phyloP scores from a whole-genome alignment of 495 filamentous ascomycete genomes.

The Penicillium bovifimosum region DNA sequence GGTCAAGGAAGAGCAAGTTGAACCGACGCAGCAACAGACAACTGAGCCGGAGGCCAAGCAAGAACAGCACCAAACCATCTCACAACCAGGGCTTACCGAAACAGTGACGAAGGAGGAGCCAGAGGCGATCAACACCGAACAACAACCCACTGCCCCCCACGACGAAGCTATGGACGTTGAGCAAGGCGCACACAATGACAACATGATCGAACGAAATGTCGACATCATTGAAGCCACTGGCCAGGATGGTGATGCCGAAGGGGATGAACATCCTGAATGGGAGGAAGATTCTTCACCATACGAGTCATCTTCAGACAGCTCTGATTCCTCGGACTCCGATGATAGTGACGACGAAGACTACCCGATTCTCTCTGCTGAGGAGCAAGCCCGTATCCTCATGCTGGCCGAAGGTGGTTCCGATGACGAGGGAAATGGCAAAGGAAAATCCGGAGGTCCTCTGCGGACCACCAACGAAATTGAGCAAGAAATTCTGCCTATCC shows the following conservation, averaged over 20 bases:
- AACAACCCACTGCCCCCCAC: not conserved
- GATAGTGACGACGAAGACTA: conserved; percentile 69
- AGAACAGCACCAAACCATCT: not conserved
- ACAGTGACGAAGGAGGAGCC: conserved; percentile 5
- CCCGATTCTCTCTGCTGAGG: conserved; percentile 65
- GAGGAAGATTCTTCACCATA: conserved; percentile 61
- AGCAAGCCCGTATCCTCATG: conserved; percentile 78
- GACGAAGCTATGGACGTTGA: conserved; percentile 35
- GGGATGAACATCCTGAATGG: conserved; percentile 66
- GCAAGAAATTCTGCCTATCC: conserved; percentile 64
- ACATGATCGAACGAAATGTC: conserved; percentile 8
- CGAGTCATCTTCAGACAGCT: conserved; percentile 50
- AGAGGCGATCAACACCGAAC: not conserved
- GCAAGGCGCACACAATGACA: conserved; percentile 8
- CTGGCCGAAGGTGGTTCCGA: conserved; percentile 62
- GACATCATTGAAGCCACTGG: conserved; percentile 1
- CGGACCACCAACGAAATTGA: conserved; percentile 69
- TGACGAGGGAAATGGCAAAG: conserved; percentile 58
- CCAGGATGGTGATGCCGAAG: conserved; percentile 36
- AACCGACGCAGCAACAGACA: not conserved
- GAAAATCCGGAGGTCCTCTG: conserved; percentile 43
- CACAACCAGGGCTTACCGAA: not conserved
- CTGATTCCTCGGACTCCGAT: conserved; percentile 49
- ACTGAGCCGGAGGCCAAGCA: not conserved
- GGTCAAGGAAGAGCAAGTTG: conserved; percentile 4